phyloP scores from a whole-genome alignment of 257 asterid genomes.

The Salvia splendens region DNA sequence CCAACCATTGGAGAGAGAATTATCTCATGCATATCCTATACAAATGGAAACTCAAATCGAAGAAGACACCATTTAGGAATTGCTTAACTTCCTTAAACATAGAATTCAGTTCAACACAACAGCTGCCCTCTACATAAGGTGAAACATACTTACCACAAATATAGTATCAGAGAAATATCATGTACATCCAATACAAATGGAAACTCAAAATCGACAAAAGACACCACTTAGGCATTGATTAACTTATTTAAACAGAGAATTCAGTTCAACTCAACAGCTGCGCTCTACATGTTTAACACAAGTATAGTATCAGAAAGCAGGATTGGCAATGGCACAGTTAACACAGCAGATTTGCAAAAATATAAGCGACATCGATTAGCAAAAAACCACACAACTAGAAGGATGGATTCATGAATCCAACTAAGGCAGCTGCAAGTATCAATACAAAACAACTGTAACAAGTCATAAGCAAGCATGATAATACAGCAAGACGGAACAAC shows the following conservation, averaged over 20 bases:
- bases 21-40: neutral
- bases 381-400: slow-evolving; percentile 4
- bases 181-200: neutral
- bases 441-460: slow-evolving; percentile 32
- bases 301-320: neutral
- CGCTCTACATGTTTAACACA: neutral
- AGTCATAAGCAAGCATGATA: slow-evolving; percentile 16
- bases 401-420: slow-evolving; percentile 13
- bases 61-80: neutral
- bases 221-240: neutral
- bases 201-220: neutral
- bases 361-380: slow-evolving; percentile 12
- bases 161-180: neutral
- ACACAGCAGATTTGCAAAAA: neutral
- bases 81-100: neutral
- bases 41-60: neutral
- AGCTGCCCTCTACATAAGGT: neutral
- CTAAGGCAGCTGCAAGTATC: slow-evolving; percentile 10
- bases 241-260: neutral
- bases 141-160: neutral
- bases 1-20: neutral
- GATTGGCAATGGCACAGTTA: neutral
- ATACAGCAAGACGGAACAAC: slow-evolving; percentile 1
- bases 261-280: neutral
- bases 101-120: neutral